These are phyloP conservation scores for Cystoisospora suis DNA, from an alignment of 169 alveolate species.

Conservation along the genomic window DNA sequence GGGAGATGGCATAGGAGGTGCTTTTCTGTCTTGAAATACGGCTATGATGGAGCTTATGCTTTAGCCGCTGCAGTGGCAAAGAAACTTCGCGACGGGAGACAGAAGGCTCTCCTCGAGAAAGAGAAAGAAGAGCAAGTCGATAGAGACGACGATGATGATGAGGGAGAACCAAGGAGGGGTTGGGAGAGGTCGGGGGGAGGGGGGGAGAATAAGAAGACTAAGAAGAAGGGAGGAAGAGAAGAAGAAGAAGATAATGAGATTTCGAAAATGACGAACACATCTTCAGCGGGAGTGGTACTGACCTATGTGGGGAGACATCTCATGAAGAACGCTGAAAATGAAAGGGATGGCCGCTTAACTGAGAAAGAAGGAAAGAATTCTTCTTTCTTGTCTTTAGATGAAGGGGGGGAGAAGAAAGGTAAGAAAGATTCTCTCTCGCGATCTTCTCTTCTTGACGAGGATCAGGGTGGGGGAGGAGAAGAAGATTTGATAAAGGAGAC, in stretches of 20 bases:
- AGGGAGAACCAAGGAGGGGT: background rate
- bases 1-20: conserved; percentile 65
- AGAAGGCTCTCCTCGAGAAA: background rate
- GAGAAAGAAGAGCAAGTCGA: background rate
- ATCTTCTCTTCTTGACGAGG: no score
- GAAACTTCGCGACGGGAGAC: conserved; percentile 58
- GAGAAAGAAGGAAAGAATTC: background rate
- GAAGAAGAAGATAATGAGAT: background rate
- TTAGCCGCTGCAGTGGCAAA: conserved; percentile 66
- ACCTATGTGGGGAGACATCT: no score
- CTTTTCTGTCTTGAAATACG: conserved; percentile 63
- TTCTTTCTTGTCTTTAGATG: no score
- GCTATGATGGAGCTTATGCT: conserved; percentile 62
- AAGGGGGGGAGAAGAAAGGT: no score
- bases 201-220: background rate
- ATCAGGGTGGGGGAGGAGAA: background rate
- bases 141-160: background rate
- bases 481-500: background rate
- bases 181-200: background rate
- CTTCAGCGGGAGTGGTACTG: no score
- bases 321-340: no score
- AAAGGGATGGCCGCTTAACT: background rate
- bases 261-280: background rate
- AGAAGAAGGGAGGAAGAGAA: background rate
- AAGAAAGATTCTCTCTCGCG: no score